Conservation (phyloP, 257 asterid genomes). For the Solanum gandarillasii region DNA sequence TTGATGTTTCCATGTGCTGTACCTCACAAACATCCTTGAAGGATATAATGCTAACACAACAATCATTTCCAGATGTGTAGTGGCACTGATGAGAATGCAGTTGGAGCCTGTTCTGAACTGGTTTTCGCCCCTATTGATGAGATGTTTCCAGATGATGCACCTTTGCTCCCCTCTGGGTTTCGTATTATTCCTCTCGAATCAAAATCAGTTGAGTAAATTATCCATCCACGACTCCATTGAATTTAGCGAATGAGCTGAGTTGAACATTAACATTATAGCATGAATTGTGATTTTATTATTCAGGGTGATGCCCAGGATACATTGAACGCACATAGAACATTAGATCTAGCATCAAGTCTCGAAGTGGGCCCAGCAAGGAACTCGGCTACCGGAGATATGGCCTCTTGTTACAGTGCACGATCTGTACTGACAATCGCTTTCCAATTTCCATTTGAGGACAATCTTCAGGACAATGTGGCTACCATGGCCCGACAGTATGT, state of each 20-base stretch:
- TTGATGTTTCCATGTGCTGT: background rate
- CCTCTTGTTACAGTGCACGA: slow-evolving; percentile 39
- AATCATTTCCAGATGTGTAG: slow-evolving; percentile 66
- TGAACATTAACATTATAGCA: background rate
- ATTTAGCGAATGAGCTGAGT: background rate
- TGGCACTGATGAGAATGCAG: slow-evolving; percentile 81
- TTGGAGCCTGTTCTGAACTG: slow-evolving; percentile 91
- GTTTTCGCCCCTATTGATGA: slow-evolving; percentile 95
- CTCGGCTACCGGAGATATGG: slow-evolving; percentile 13
- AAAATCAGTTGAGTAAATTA: slow-evolving; percentile 59
- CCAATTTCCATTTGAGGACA: slow-evolving; percentile 90
- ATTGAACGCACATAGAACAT: slow-evolving; percentile 42
- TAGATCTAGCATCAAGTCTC: slow-evolving; percentile 73
- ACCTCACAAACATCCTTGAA: background rate
- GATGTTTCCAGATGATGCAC: slow-evolving; percentile 92
- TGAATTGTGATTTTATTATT: slow-evolving; percentile 1
- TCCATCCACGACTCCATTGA: background rate
- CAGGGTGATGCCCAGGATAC: slow-evolving; percentile 40
- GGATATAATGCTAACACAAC: slow-evolving; percentile 1
- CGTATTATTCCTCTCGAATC: slow-evolving; percentile 83
- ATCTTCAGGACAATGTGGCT: slow-evolving; percentile 71
- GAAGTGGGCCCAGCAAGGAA: slow-evolving; percentile 53
- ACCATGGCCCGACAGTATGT: slow-evolving; percentile 87
- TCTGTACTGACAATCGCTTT: slow-evolving; percentile 86
- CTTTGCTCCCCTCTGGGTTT: slow-evolving; percentile 86